Percentiles rank a stretch among this genome's conserved stretches.
Conservation (phyloP, 495 filamentous ascomycete species). For the Neurospora tetraspora region DNA sequence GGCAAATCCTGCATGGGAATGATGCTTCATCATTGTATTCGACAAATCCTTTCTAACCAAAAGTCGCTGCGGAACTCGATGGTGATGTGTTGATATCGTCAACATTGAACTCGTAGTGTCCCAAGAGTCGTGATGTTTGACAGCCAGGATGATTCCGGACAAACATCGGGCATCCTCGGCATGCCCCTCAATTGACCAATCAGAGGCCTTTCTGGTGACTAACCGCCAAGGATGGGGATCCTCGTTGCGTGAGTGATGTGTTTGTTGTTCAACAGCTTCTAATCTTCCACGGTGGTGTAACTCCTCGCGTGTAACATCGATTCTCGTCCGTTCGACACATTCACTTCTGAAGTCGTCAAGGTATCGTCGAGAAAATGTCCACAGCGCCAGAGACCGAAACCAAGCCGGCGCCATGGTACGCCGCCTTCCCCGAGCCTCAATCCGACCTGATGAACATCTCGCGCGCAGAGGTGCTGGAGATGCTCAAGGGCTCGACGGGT, state of each 20-base stretch:
- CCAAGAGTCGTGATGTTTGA: not conserved
- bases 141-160: not conserved
- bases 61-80: not conserved
- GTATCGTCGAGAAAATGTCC: not conserved
- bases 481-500: conserved; percentile 8
- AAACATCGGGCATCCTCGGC: not conserved
- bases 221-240: not conserved
- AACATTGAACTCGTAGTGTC: not conserved
- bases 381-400: not conserved
- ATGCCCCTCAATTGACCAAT: not conserved
- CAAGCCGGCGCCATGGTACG: conserved; percentile 14
- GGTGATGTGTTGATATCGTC: not conserved
- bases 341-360: not conserved
- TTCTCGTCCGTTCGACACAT: not conserved
- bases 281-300: not conserved
- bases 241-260: not conserved
- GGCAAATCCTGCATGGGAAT: not conserved
- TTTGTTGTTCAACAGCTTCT: not conserved
- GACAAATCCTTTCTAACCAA: no score
- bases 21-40: no score
- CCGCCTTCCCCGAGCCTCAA: conserved; percentile 17
- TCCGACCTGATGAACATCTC: conserved; percentile 15
- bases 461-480: conserved; percentile 17
- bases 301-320: not conserved
- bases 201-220: not conserved